phyloP scores from a whole-genome alignment of 129 eudicot genomes.

The Ambrosia artemisiifolia region DNA sequence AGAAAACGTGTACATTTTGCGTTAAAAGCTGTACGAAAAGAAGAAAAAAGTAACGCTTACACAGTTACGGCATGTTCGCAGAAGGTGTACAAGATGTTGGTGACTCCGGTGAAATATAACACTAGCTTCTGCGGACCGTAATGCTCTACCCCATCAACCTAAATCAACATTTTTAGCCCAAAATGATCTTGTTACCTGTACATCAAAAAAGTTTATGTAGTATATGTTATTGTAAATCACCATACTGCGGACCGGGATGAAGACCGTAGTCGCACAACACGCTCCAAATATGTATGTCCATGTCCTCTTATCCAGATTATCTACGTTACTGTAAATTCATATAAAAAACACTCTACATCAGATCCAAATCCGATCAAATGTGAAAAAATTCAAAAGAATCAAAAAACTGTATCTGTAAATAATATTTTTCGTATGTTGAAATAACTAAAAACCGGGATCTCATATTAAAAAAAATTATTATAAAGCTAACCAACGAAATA shows the following conservation, averaged over 20 bases:
- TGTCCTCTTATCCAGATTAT: slow-evolving; percentile 99
- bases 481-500: not conserved
- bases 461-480: no score
- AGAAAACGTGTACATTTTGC: not conserved
- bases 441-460: no score
- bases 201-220: no score
- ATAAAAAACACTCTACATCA: not conserved
- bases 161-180: not conserved
- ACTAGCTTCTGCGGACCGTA: slow-evolving; percentile 77
- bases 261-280: slow-evolving; percentile 95
- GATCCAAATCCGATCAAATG: not conserved
- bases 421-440: no score
- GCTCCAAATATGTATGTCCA: slow-evolving; percentile 99
- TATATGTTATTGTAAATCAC: no score
- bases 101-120: slow-evolving; percentile 93
- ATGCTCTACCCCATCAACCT: slow-evolving; percentile 73
- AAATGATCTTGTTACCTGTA: not conserved
- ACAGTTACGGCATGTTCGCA: slow-evolving; percentile 99
- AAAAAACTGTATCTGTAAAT: no score
- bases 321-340: slow-evolving; percentile 60
- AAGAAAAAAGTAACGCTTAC: slow-evolving; percentile 40
- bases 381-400: no score
- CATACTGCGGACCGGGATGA: no score
- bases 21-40: not conserved
- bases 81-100: slow-evolving; percentile 89